Evolutionary conservation across 257 asterid genomes (phyloP).

Genomic region (Fraxinus pennsylvanica): DNA sequence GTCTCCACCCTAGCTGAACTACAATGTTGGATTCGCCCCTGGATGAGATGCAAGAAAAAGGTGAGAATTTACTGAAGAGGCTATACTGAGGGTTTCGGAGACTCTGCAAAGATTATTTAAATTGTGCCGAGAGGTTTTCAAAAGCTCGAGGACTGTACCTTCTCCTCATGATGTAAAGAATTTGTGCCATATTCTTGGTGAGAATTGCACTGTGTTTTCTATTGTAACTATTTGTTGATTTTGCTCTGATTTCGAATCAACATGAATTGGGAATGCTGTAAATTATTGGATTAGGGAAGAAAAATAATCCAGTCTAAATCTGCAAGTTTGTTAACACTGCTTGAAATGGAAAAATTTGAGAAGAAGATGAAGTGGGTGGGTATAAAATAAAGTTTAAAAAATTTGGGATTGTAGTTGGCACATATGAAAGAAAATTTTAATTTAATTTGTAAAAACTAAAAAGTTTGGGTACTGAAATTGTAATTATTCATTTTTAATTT

Average conservation of each 20-base stretch:
- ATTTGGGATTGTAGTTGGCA: too few species aligned
- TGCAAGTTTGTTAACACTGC: too few species aligned
- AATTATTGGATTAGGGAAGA: not conserved
- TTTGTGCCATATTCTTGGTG: slow-evolving; percentile 58
- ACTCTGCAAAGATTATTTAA: slow-evolving; percentile 54
- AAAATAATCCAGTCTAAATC: too few species aligned
- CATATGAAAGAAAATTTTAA: too few species aligned
- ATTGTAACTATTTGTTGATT: not conserved
- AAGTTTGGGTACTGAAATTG: too few species aligned
- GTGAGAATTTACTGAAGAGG: slow-evolving; percentile 30
- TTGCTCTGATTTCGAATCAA: not conserved
- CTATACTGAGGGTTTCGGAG: slow-evolving; percentile 20
- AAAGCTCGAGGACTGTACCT: slow-evolving; percentile 59
- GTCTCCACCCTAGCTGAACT: too few species aligned
- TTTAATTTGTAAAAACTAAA: too few species aligned
- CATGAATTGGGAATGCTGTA: not conserved
- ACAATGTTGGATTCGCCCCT: too few species aligned
- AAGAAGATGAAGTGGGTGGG: too few species aligned
- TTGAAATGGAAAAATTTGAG: too few species aligned
- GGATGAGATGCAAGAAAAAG: slow-evolving; percentile 29
- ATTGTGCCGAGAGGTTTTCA: slow-evolving; percentile 49
- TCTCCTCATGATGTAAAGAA: slow-evolving; percentile 40
- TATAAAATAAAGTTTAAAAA: too few species aligned
- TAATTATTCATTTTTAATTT: too few species aligned
- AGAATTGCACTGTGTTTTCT: not conserved